Evolutionary conservation across 1,284 basidiomycete species (phyloP).

Genomic region (Trametes versicolor): DNA sequence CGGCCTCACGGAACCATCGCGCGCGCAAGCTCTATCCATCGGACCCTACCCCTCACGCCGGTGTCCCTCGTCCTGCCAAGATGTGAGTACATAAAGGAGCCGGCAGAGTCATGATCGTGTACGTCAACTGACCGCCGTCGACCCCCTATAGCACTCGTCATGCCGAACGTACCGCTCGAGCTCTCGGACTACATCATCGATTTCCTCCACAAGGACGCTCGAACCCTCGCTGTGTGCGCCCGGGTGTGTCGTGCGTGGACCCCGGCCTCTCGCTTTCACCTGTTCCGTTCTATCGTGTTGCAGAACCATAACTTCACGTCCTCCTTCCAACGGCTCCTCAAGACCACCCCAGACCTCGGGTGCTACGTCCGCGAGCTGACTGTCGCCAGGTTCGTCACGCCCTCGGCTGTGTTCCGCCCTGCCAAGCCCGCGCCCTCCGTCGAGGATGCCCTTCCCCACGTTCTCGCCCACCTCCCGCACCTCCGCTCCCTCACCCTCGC

Average conservation of each 20-base stretch:
- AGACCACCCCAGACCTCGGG: conserved; percentile 35
- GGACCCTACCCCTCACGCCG: background rate
- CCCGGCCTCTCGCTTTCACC: conserved; percentile 48
- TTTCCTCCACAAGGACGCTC: conserved; percentile 46
- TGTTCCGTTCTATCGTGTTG: conserved; percentile 44
- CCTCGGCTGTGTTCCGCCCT: background rate
- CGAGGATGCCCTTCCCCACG: conserved; percentile 24
- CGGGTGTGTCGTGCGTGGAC: conserved; percentile 49
- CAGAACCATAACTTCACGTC: conserved; percentile 27
- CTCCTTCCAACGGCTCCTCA: conserved; percentile 38
- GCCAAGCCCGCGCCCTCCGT: conserved; percentile 14
- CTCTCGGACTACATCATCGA: conserved; percentile 50
- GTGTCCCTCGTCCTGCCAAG: background rate
- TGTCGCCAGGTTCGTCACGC: conserved; percentile 28
- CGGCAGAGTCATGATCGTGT: too few species aligned
- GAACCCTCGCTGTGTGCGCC: conserved; percentile 45
- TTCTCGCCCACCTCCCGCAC: conserved; percentile 33
- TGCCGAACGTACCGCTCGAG: conserved; percentile 45
- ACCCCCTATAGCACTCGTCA: conserved; percentile 15
- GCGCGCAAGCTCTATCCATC: conserved; percentile 2
- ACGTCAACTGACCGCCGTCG: background rate
- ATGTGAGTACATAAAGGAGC: background rate
- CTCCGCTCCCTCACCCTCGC: conserved; percentile 37
- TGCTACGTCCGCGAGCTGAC: conserved; percentile 40
- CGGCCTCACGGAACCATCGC: background rate